A percentile compares a stretch with the other conserved stretches of the same genome.
Conservation (phyloP, 208 protist genomes). For the Lotmaria passim region DNA sequence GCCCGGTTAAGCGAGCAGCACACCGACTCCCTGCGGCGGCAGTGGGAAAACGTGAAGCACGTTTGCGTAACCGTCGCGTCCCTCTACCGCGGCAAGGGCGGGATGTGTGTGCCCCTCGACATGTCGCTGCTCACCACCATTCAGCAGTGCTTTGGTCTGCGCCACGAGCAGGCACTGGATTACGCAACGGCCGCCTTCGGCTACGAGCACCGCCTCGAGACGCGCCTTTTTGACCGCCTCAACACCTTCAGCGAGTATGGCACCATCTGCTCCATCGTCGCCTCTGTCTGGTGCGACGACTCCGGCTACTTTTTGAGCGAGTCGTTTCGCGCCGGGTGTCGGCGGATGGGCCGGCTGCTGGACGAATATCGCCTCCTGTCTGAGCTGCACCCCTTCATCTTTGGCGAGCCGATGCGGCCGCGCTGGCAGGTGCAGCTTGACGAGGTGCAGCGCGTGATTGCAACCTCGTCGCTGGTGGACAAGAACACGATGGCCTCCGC, state of each 20-base stretch:
- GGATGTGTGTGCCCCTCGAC: constrained; percentile 59
- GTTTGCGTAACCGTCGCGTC: constrained; percentile 69
- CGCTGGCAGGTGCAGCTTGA: constrained; percentile 91
- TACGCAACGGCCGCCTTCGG: constrained; percentile 84
- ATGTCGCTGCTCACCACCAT: constrained; percentile 67
- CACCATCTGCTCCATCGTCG: constrained; percentile 61
- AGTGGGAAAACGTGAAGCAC: constrained; percentile 84
- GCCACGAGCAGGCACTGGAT: constrained; percentile 43
- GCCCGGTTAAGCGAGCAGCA: constrained; percentile 30
- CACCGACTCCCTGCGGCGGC: constrained; percentile 53
- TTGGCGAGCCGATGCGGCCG: constrained; percentile 83
- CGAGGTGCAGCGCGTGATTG: constrained; percentile 87
- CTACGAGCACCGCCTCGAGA: constrained; percentile 73
- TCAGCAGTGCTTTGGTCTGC: constrained; percentile 79
- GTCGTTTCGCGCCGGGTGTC: constrained; percentile 55
- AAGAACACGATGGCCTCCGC: constrained; percentile 34
- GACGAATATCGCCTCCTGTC: constrained; percentile 79
- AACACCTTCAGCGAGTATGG: constrained; percentile 65
- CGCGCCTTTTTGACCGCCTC: constrained; percentile 60
- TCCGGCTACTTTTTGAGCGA: constrained; percentile 70
- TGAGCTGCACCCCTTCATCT: constrained; percentile 79
- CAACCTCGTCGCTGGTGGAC: constrained; percentile 42
- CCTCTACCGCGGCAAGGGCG: constrained; percentile 81
- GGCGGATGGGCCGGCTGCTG: constrained; percentile 52
- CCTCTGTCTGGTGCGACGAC: constrained; percentile 82